These are phyloP conservation scores for Oryza glumipatula DNA, from an alignment of 176 grass and related monocot species.

Conservation along the genomic window DNA sequence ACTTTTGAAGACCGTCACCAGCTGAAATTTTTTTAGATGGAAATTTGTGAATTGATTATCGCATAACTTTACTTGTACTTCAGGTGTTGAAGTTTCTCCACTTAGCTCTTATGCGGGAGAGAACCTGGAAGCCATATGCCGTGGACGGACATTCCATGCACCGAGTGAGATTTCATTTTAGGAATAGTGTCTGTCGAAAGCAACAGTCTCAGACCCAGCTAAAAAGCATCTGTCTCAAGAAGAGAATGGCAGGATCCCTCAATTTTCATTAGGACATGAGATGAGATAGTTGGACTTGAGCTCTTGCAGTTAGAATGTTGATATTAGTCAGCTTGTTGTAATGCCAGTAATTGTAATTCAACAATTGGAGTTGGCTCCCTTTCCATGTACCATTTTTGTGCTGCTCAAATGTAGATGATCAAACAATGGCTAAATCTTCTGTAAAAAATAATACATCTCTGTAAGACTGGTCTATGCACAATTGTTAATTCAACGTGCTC, in stretches of 20 bases:
- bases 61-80: constrained; percentile 7
- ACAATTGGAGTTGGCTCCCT: constrained; percentile 7
- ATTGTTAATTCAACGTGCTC: constrained; percentile 8
- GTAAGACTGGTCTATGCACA: constrained; percentile 29
- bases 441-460: constrained; percentile 27
- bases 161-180: constrained; percentile 79
- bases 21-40: background rate
- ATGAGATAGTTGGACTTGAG: constrained; percentile 24
- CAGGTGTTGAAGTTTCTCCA: constrained; percentile 87
- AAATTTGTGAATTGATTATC: constrained; percentile 15
- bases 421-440: constrained; percentile 34
- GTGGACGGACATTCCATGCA: constrained; percentile 84
- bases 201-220: constrained; percentile 12
- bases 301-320: constrained; percentile 48
- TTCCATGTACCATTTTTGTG: constrained; percentile 11
- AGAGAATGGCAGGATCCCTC: constrained; percentile 12
- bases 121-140: constrained; percentile 80
- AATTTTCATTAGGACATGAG: constrained; percentile 33
- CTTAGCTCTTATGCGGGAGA: constrained; percentile 82
- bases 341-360: constrained; percentile 32
- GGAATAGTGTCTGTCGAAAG: constrained; percentile 29
- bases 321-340: constrained; percentile 50
- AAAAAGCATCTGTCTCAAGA: background rate
- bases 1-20: background rate
- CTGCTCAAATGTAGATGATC: constrained; percentile 46